These are phyloP conservation scores for Dorcoceras hygrometricum DNA, from an alignment of 257 asterid genomes.

Conservation along the genomic window DNA sequence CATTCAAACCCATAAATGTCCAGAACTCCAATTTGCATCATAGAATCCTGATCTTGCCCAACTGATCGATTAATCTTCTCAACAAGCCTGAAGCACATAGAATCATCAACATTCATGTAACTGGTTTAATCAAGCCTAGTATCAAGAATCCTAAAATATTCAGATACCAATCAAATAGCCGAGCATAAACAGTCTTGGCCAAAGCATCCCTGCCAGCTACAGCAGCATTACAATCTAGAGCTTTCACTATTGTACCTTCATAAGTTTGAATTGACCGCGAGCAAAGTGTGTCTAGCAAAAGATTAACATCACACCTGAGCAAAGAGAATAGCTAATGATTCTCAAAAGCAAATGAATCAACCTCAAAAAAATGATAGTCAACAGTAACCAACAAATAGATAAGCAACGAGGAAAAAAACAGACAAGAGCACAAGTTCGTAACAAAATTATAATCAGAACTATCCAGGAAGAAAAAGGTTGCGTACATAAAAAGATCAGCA, in stretches of 20 bases:
- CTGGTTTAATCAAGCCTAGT: slow-evolving; percentile 22
- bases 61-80: slow-evolving; percentile 91
- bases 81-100: slow-evolving; percentile 76
- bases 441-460: slow-evolving; percentile 8
- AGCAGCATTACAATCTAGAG: slow-evolving; percentile 90
- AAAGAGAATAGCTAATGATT: slow-evolving; percentile 18
- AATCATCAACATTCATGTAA: slow-evolving; percentile 24
- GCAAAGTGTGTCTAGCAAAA: slow-evolving; percentile 79
- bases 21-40: slow-evolving; percentile 85
- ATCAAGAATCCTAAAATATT: slow-evolving; percentile 19
- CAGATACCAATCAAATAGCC: slow-evolving; percentile 84
- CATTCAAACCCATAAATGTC: slow-evolving; percentile 99
- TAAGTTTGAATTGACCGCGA: slow-evolving; percentile 89
- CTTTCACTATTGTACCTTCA: slow-evolving; percentile 85
- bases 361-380: slow-evolving; percentile 5
- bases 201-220: slow-evolving; percentile 94
- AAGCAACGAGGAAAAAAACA: slow-evolving; percentile 8
- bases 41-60: slow-evolving; percentile 92
- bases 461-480: slow-evolving; percentile 5
- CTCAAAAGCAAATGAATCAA: slow-evolving; percentile 22
- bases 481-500: slow-evolving; percentile 81
- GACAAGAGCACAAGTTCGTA: slow-evolving; percentile 7
- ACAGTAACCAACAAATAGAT: slow-evolving; percentile 16
- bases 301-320: slow-evolving; percentile 79
- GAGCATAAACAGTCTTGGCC: slow-evolving; percentile 94